Base-by-base conservation (phyloP, 345 rosid genomes). In the Carallia brachiata region DNA sequence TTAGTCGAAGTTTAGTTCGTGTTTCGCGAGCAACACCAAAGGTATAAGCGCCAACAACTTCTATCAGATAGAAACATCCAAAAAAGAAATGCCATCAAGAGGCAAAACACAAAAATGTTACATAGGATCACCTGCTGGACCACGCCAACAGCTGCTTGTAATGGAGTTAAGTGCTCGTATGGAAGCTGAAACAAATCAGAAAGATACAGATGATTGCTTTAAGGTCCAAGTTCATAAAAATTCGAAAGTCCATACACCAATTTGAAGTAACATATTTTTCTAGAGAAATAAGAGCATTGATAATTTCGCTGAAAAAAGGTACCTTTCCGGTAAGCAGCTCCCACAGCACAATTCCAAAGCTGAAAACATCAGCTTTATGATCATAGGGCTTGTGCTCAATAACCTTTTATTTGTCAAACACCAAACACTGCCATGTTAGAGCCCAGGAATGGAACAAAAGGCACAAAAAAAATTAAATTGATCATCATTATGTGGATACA, bases 251-350 rank as follows among this genome's bases (percentile, higher is more conserved):
- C 50, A 44, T 12, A 13, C 3, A 15, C 50, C 50, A 44, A 4
- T 3, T 44, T 44, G 17, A 16, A 44, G 50, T 12, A 44, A 44
- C 13, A 12, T 12, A 44, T 44, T 44, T 44, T 16, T 44, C 50
- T 12, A 44, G 55, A 55, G 4, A 27, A 40, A 16, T 16, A 50
- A 30, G 27, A 66, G 53, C 15, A 37, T 3, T 17, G 31, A 27
- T 27, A 1, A 52, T 10, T 6, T 36, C n/a, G 36, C 54, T 7
- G 12, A 9, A 30, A 2, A 40, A 60, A 15, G 32, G 74, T 73
- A 85, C 93, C 93, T 88, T 77, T 75, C 88, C 89, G 0, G 87
- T 84, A 62, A 86, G 85, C 77, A 88, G 70, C 80, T 88, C 92
- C 92, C 92, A 88, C 6, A 88, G 80, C 72, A 88, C 77, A 56